Evolutionary conservation across 768 basidiomycete species (phyloP), one percentile per base, ranked within the genome.

Genomic region (Tephrocybe sp.): DNA sequence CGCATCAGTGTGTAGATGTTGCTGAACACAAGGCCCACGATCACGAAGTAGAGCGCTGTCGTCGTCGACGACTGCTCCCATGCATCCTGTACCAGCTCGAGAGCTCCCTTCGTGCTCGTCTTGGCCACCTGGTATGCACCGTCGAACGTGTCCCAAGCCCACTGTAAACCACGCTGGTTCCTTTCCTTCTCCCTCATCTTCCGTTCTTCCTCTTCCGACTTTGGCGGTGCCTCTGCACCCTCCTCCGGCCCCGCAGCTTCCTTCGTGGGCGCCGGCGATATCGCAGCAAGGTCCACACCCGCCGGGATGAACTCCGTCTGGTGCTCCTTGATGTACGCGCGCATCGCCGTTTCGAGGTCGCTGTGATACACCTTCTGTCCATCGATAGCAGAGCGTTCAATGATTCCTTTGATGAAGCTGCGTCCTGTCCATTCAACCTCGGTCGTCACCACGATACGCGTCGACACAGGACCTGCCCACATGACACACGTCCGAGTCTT

Each of bases 391-490:
- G 90, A 92, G 56, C 80, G 85, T 65, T 98, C 95, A 57, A 98
- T 98, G 58, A 99, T 90, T 48, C 92, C 88, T 71, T 91, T 96
- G 68, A 99, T 94, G 71, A 98, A 98, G 70, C 92, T 95, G 59
- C 93, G 80, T 38, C 95, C 95, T 0, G 91, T 92, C 94, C 96
- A 99, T 54, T 98, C 95, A 1, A 98, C 91, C 56, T 88, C 83
- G 3, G 90, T 93, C 36, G 92, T 94, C 3, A 98, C 91, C 10
- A 94, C 57, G 12, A 99, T 83, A 51, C 79, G 83, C 5, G 89
- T 88, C 20, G 86, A 80, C 45, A 88, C 78, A 3, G 79, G 72
- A 45, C 88, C 86, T 10, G 93, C 94, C 94, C 94, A 99, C 76
- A 83, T 98, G 41, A 98, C 76, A 65, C 96, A 98, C 11, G 95